These are phyloP conservation scores for Geotrichum candidum DNA, from an alignment of 1,139 yeast genomes.

Conservation along the genomic window DNA sequence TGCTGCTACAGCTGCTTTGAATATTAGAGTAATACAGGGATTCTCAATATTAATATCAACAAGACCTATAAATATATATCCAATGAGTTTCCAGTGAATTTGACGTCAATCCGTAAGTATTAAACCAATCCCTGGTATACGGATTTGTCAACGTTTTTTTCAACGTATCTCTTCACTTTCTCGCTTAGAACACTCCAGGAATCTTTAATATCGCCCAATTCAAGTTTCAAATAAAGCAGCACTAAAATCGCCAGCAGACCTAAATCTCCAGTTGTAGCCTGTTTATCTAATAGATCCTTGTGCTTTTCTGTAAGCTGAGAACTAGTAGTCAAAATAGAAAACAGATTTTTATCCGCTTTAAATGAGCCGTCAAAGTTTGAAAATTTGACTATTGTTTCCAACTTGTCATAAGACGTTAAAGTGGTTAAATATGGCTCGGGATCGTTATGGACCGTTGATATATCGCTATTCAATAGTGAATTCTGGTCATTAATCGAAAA, in stretches of 20 bases:
- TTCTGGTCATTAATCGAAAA: too few species aligned
- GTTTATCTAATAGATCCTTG: background rate
- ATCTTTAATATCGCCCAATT: background rate
- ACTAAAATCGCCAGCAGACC: constrained; percentile 1
- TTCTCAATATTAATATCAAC: too few species aligned
- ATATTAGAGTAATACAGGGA: too few species aligned
- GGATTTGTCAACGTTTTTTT: background rate
- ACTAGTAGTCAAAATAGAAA: background rate
- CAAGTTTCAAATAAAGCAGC: background rate
- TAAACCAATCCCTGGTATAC: background rate
- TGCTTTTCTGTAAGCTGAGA: background rate
- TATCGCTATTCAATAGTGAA: too few species aligned
- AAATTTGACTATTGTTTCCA: background rate
- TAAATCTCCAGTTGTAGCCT: background rate
- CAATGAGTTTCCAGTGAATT: background rate
- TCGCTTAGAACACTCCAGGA: constrained; percentile 4
- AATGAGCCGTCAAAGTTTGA: constrained; percentile 13
- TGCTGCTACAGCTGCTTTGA: too few species aligned
- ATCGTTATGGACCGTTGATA: background rate
- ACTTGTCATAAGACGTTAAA: background rate
- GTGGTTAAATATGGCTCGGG: background rate
- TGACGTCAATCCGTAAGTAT: background rate
- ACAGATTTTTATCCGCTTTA: background rate
- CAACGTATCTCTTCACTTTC: background rate
- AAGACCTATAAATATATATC: too few species aligned